These are phyloP conservation scores for Citrus trifoliata DNA, from an alignment of 345 rosid species.

Conservation along the genomic window DNA sequence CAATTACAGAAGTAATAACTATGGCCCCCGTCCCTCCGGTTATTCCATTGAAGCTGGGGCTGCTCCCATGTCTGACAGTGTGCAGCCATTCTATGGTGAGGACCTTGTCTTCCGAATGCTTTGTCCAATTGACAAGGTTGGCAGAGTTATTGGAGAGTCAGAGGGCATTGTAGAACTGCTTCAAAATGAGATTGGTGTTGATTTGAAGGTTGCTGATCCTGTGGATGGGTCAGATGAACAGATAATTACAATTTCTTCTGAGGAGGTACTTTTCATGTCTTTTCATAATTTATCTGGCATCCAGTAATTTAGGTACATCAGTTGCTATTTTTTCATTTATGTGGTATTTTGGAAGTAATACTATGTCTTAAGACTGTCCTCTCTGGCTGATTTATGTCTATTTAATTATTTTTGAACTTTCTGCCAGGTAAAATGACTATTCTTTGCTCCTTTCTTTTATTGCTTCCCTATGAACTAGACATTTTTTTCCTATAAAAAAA, in stretches of 20 bases:
- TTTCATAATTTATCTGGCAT: not conserved
- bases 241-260: slow-evolving; percentile 79
- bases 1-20: slow-evolving; percentile 51
- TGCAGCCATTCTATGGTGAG: slow-evolving; percentile 58
- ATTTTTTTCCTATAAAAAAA: not conserved
- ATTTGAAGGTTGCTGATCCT: slow-evolving; percentile 72
- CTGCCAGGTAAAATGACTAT: not conserved
- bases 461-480: not conserved
- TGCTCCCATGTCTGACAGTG: slow-evolving; percentile 45
- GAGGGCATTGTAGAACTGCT: slow-evolving; percentile 80
- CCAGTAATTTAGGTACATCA: not conserved
- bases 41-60: slow-evolving; percentile 44
- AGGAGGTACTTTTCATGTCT: slow-evolving; percentile 58
- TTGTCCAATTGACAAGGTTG: slow-evolving; percentile 82
- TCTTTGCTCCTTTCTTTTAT: not conserved
- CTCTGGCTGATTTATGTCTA: not conserved
- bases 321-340: slow-evolving; percentile 4
- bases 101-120: slow-evolving; percentile 89
- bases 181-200: slow-evolving; percentile 90
- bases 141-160: slow-evolving; percentile 65
- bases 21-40: slow-evolving; percentile 53
- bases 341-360: not conserved
- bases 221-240: slow-evolving; percentile 87
- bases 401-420: not conserved
- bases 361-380: not conserved